Base-by-base conservation (phyloP, 768 basidiomycete genomes). In the Termitomyces sp. region DNA sequence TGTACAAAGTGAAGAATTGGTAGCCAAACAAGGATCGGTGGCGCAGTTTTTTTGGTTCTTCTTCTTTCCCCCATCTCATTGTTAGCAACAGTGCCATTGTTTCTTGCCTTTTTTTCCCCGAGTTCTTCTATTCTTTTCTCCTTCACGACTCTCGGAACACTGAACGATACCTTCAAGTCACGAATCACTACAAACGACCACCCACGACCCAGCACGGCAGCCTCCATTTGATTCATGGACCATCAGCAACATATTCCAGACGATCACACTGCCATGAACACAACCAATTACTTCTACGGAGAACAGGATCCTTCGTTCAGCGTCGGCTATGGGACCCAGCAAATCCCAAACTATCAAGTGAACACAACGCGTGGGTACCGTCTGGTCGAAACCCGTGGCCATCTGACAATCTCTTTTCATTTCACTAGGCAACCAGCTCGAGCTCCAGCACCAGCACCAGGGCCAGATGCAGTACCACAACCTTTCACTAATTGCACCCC, bases 341-440 rank as follows among this genome's bases (percentile, higher is more conserved):
- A 85, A 76, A 74, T 73, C 64, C 72, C 79, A 58, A 61, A 57
- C 71, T 88, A 87, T 79, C 82, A 81, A 65, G 75, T 77, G 66
- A 81, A 83, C 71, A 56, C 82, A 77, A 76, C 88, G 78, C 89
- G 89, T 87, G 87, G 80, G 88, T 89, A 70, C 70, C 72, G 75
- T 77, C 64, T 65, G 66, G 73, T 73, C 76, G 53, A 68, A 74
- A 76, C 81, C 74, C 83, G 79, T 87, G 82, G 78, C 76, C 78
- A 84, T 86, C 84, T 81, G 80, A 85, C 86, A 77, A 80, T 80
- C 78, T 78, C 72, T 74, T 70, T 75, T 76, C 73, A 73, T 77
- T 75, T 68, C 77, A 76, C 67, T 74, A 89, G 86, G 82, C 71
- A 66, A 66, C 55, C 84, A 81, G 73, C 78, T 87, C 42, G 64